A percentile compares a stretch with the other conserved stretches of the same genome.
phyloP scores from a whole-genome alignment of 2,329 filamentous ascomycete genomes.

The Sporothrix mexicana region DNA sequence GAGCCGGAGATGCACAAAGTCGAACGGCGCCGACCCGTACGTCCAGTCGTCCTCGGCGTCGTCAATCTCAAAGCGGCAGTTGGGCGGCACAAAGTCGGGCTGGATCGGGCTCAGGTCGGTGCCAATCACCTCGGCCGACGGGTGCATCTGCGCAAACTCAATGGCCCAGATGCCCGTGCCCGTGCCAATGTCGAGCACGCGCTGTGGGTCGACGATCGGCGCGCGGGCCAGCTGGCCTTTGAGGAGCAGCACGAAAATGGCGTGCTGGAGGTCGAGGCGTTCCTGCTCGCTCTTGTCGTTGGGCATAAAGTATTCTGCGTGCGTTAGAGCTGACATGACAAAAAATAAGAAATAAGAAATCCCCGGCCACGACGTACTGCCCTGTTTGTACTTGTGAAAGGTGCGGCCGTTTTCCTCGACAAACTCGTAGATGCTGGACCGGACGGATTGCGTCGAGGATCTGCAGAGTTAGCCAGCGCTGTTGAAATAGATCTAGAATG shows the following conservation, averaged over 20 bases:
- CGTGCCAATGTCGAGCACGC: constrained; percentile 38
- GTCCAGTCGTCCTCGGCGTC: constrained; percentile 61
- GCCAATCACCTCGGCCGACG: constrained; percentile 51
- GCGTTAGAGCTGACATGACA: no score
- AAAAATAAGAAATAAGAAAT: no score
- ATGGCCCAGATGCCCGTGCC: constrained; percentile 35
- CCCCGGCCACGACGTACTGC: no score
- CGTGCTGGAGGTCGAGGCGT: constrained; percentile 36
- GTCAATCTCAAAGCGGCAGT: constrained; percentile 69
- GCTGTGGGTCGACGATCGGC: constrained; percentile 36
- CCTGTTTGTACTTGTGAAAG: constrained; percentile 38
- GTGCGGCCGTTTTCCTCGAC: constrained; percentile 38
- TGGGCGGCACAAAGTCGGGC: constrained; percentile 60
- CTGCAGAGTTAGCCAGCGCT: constrained; percentile 10
- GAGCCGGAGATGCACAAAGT: constrained; percentile 62
- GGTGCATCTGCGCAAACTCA: constrained; percentile 49
- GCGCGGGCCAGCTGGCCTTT: constrained; percentile 38
- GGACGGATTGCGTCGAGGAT: constrained; percentile 35
- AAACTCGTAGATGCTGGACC: constrained; percentile 38
- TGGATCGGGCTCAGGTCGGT: constrained; percentile 60
- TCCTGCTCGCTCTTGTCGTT: constrained; percentile 38
- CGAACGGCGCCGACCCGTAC: constrained; percentile 55
- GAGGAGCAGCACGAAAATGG: constrained; percentile 35
- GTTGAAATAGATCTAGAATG: no score
- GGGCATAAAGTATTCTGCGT: constrained; percentile 38